A percentile compares a stretch with the other conserved stretches of the same genome.
phyloP scores from a whole-genome alignment of 148 eudicot species.

The Silene conica region DNA sequence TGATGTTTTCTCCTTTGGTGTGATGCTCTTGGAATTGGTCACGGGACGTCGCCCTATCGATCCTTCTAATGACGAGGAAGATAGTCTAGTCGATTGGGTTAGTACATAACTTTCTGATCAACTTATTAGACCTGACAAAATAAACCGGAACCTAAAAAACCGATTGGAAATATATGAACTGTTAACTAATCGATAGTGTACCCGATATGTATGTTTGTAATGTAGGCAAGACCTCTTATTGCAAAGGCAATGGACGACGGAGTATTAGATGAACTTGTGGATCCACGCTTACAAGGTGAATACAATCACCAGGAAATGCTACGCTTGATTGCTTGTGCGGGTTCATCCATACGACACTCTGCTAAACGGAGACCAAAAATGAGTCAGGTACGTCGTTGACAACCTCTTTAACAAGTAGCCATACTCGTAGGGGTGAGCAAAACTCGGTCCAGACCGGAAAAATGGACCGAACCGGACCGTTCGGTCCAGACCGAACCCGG shows the following conservation, averaged over 20 bases:
- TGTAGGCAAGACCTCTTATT: constrained; percentile 63
- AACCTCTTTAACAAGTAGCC: too few species aligned
- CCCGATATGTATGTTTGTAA: not conserved
- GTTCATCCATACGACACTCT: constrained; percentile 61
- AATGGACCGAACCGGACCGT: too few species aligned
- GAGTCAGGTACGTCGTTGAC: constrained; percentile 54
- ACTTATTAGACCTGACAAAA: too few species aligned
- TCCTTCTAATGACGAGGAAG: constrained; percentile 51
- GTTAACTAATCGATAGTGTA: too few species aligned
- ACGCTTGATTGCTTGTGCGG: constrained; percentile 66
- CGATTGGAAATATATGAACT: too few species aligned
- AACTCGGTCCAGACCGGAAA: too few species aligned
- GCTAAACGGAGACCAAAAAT: constrained; percentile 75
- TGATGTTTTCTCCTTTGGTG: constrained; percentile 78
- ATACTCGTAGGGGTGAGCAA: too few species aligned
- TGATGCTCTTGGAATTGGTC: constrained; percentile 77
- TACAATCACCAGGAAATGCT: constrained; percentile 60
- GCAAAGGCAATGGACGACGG: constrained; percentile 38
- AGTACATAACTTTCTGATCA: constrained; percentile 6
- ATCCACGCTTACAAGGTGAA: constrained; percentile 46
- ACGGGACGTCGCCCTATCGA: constrained; percentile 75
- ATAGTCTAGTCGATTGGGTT: constrained; percentile 85
- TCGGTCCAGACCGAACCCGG: too few species aligned
- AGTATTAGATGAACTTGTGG: constrained; percentile 49
- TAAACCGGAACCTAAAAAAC: too few species aligned